Evolutionary conservation across 2,329 filamentous ascomycete genomes (phyloP).

Genomic region (Penicillium sp.): DNA sequence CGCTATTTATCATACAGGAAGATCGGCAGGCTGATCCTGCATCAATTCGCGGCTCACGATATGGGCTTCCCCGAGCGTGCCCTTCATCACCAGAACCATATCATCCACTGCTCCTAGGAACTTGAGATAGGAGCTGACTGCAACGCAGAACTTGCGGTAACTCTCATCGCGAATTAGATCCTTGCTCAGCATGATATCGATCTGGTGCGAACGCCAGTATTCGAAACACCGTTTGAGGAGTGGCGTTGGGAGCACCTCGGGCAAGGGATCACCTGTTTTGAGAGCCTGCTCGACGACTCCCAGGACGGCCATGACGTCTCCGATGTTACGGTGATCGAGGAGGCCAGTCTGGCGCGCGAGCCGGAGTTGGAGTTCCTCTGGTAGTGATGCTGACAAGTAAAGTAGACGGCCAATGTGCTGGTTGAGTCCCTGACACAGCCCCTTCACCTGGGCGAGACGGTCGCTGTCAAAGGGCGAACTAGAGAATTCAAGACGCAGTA

Average conservation of each 20-base stretch:
- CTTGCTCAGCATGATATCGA: constrained; percentile 30
- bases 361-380: constrained; percentile 41
- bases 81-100: constrained; percentile 46
- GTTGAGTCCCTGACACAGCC: constrained; percentile 33
- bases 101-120: constrained; percentile 48
- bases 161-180: constrained; percentile 42
- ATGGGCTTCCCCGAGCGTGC: constrained; percentile 44
- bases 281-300: constrained; percentile 49
- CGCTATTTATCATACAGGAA: constrained; percentile 3
- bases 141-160: constrained; percentile 50
- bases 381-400: constrained; percentile 33
- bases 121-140: constrained; percentile 45
- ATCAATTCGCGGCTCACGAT: constrained; percentile 26
- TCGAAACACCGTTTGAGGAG: constrained; percentile 40
- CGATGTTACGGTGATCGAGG: constrained; percentile 46
- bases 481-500: constrained; percentile 41
- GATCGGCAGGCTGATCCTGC: constrained; percentile 4
- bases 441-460: constrained; percentile 32
- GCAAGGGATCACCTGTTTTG: constrained; percentile 49
- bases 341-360: constrained; percentile 42
- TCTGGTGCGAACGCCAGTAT: constrained; percentile 21
- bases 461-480: constrained; percentile 38
- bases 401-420: constrained; percentile 38
- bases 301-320: constrained; percentile 53
- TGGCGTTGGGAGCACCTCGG: constrained; percentile 50